phyloP scores from a whole-genome alignment of 495 filamentous ascomycete genomes.

The Penicillium cosmopolitanum region DNA sequence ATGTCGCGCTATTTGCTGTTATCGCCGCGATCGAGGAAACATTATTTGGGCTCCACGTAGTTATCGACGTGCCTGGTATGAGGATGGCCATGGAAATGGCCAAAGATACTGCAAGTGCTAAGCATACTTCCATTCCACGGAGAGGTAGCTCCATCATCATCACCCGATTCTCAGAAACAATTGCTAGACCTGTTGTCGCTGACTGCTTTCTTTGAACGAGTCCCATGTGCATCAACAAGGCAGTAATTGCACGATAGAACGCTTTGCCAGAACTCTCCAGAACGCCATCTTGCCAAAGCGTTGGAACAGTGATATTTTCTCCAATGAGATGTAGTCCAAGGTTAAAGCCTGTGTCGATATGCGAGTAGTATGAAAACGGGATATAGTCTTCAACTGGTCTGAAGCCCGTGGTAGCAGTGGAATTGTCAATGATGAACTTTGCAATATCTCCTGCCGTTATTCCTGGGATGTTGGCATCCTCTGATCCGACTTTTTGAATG shows the following conservation, averaged over 20 bases:
- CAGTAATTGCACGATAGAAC: conserved; percentile 16
- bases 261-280: conserved; percentile 2
- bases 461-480: neutral
- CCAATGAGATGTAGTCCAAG: conserved; percentile 10
- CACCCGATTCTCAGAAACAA: conserved; percentile 15
- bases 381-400: neutral
- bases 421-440: neutral
- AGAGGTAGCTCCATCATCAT: conserved; percentile 14
- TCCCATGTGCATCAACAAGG: conserved; percentile 16
- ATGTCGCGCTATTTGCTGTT: conserved; percentile 6
- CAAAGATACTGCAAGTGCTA: neutral
- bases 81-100: conserved; percentile 2
- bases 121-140: conserved; percentile 17
- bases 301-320: neutral
- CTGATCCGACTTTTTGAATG: neutral
- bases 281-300: conserved; percentile 1
- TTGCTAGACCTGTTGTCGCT: conserved; percentile 5
- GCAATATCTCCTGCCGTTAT: neutral
- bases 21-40: conserved; percentile 15
- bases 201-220: conserved; percentile 1
- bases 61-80: neutral
- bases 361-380: neutral
- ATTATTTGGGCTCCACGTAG: conserved; percentile 9
- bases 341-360: neutral
- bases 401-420: neutral